These are phyloP conservation scores for Cercospora sp. DNA, from an alignment of 2,329 filamentous ascomycete species.

Conservation along the genomic window DNA sequence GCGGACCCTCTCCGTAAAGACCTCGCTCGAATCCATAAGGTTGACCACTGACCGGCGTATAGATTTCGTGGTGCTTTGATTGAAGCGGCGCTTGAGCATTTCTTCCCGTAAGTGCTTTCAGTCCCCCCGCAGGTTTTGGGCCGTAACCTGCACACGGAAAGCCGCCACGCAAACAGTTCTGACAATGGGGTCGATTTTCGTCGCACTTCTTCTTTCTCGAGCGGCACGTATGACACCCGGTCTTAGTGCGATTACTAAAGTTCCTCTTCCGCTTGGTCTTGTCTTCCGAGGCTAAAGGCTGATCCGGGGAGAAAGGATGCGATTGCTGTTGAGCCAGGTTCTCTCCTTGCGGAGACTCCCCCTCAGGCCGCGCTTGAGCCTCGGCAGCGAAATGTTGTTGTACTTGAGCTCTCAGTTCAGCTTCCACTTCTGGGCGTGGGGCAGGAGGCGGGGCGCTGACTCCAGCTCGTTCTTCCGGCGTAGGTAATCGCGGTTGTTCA, in stretches of 20 bases:
- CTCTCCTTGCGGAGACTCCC: constrained; percentile 38
- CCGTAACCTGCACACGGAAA: constrained; percentile 93
- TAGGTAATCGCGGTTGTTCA: not conserved
- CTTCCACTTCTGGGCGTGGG: constrained; percentile 30
- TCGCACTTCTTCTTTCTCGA: constrained; percentile 97
- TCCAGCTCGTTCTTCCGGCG: constrained; percentile 5
- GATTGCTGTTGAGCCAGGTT: constrained; percentile 40
- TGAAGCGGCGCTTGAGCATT: constrained; percentile 22
- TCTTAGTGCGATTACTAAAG: constrained; percentile 95
- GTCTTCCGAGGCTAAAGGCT: constrained; percentile 26
- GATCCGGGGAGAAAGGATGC: constrained; percentile 32
- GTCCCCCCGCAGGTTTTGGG: constrained; percentile 31
- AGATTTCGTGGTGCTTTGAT: constrained; percentile 20
- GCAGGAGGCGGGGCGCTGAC: constrained; percentile 24
- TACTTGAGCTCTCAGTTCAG: constrained; percentile 54
- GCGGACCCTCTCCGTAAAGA: constrained; percentile 17
- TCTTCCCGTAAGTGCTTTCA: constrained; percentile 15
- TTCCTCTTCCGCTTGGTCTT: constrained; percentile 71
- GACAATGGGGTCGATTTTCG: constrained; percentile 87
- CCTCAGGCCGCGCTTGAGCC: not conserved
- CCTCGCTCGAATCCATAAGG: constrained; percentile 25
- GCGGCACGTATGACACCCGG: constrained; percentile 88
- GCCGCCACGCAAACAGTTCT: constrained; percentile 85
- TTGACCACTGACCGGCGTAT: constrained; percentile 7
- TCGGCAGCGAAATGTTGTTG: constrained; percentile 40